Conservation (phyloP, 73 alveolate species). For the Symbiodinium pilosum region DNA sequence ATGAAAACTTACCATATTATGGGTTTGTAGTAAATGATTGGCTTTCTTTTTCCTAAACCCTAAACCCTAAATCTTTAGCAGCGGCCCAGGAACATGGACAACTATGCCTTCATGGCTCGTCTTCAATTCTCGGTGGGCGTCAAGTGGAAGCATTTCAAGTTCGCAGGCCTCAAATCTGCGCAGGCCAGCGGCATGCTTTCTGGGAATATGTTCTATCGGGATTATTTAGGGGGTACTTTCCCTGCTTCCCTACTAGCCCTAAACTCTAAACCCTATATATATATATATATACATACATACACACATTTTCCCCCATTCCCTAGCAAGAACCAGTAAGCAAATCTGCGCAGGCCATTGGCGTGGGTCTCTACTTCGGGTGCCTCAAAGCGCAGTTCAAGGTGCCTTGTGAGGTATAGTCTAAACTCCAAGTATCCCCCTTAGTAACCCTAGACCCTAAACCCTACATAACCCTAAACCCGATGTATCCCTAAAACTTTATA, state of each 20-base stretch:
- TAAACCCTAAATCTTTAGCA: neutral
- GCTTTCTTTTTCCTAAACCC: too few relatives aligned
- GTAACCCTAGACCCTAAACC: neutral
- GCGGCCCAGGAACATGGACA: neutral
- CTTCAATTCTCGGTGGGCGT: neutral
- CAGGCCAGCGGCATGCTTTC: neutral
- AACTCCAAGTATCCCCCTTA: too few relatives aligned
- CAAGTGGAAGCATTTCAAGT: neutral
- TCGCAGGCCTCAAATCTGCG: neutral
- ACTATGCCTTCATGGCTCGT: neutral
- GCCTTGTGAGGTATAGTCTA: neutral
- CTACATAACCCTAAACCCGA: neutral
- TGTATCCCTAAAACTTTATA: neutral
- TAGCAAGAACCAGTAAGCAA: neutral
- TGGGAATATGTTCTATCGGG: too few relatives aligned
- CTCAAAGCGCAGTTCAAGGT: neutral
- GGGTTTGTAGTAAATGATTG: too few relatives aligned
- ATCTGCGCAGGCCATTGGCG: neutral
- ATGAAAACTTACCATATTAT: too few relatives aligned
- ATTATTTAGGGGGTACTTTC: too few relatives aligned
- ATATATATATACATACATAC: too few relatives aligned
- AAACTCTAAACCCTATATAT: too few relatives aligned
- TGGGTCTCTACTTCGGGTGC: conserved; percentile 8
- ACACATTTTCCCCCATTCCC: neutral
- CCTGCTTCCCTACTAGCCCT: too few relatives aligned